These are phyloP conservation scores for Plantago ovata DNA, from an alignment of 257 asterid genomes.

Conservation along the genomic window DNA sequence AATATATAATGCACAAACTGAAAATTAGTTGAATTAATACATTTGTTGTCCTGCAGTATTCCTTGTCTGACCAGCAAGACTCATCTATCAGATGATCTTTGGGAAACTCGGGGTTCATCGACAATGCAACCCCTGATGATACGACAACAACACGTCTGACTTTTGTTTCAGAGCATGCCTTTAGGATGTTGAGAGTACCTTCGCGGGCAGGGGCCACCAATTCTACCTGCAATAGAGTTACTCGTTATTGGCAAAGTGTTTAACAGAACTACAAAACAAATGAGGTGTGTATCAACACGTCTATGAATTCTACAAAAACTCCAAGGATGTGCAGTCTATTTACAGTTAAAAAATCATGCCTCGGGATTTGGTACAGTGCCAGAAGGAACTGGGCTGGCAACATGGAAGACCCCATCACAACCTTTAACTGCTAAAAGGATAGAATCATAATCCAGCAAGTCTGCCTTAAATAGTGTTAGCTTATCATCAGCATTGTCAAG, in stretches of 20 bases:
- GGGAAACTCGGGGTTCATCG: constrained; percentile 60
- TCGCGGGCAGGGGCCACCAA: constrained; percentile 67
- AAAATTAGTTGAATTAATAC: constrained; percentile 31
- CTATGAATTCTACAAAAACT: not conserved
- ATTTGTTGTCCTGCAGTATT: constrained; percentile 62
- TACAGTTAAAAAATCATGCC: constrained; percentile 31
- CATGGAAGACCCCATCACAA: constrained; percentile 75
- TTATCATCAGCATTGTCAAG: constrained; percentile 52
- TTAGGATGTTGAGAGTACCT: constrained; percentile 74
- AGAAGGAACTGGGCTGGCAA: constrained; percentile 76
- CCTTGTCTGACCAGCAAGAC: constrained; percentile 80
- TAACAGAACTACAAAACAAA: not conserved
- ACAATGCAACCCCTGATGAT: constrained; percentile 61
- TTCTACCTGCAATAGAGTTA: constrained; percentile 49
- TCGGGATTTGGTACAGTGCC: constrained; percentile 60
- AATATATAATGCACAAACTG: too few species aligned
- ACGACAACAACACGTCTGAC: constrained; percentile 57
- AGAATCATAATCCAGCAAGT: constrained; percentile 63
- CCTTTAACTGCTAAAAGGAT: constrained; percentile 59
- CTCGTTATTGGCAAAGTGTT: not conserved
- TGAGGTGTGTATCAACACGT: not conserved
- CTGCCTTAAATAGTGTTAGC: constrained; percentile 61
- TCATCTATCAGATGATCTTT: constrained; percentile 52
- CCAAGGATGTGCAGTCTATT: not conserved
- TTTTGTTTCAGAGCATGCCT: constrained; percentile 64